These are phyloP conservation scores for Candida namnaoensis DNA, from an alignment of 805 yeast species.

Conservation along the genomic window DNA sequence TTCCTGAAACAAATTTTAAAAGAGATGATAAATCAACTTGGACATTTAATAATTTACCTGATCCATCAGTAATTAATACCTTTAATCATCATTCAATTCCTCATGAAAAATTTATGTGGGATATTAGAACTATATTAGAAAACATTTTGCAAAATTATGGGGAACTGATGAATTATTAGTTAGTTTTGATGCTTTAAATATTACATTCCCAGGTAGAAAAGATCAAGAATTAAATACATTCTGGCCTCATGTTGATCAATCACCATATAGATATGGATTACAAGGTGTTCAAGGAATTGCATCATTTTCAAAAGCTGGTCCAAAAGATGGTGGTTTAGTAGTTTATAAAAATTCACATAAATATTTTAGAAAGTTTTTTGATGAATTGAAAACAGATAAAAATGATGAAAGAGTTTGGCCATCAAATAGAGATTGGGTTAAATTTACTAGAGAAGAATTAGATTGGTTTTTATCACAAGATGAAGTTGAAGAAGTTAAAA, in stretches of 20 bases:
- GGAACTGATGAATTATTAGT: constrained; percentile 24
- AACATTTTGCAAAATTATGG: constrained; percentile 20
- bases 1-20: constrained; percentile 15
- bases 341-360: constrained; percentile 18
- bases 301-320: constrained; percentile 17
- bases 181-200: constrained; percentile 24
- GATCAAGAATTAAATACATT: constrained; percentile 3
- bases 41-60: constrained; percentile 20
- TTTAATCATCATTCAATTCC: constrained; percentile 13
- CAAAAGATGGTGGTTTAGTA: constrained; percentile 23
- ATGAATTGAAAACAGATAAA: constrained; percentile 2
- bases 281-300: constrained; percentile 26
- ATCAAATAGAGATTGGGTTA: constrained; percentile 10
- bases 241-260: constrained; percentile 28
- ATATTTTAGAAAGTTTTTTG: constrained; percentile 15
- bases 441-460: constrained; percentile 12
- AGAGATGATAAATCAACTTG: constrained; percentile 19
- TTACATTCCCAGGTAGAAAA: constrained; percentile 18
- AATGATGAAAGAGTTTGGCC: constrained; percentile 14
- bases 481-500: constrained; percentile 19
- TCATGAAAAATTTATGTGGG: constrained; percentile 27
- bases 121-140: constrained; percentile 18
- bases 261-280: constrained; percentile 21
- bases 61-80: constrained; percentile 9
- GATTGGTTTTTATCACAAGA: constrained; percentile 17